These are phyloP conservation scores for Saccharomyces eubayanus DNA, from an alignment of 805 yeast genomes.

Conservation along the genomic window DNA sequence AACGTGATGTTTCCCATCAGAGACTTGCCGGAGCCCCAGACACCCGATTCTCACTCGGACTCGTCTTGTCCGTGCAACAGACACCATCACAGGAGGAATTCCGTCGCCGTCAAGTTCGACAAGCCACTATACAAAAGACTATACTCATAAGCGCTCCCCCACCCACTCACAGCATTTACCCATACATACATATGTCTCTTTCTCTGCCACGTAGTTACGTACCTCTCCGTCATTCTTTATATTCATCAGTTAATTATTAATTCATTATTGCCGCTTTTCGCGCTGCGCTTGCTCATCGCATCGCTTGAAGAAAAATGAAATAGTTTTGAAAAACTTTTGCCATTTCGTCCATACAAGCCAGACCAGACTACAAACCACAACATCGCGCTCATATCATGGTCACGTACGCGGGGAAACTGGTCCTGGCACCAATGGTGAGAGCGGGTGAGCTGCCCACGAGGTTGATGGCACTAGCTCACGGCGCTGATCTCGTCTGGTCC, in stretches of 20 bases:
- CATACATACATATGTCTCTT: neutral
- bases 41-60: constrained; percentile 3
- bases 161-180: neutral
- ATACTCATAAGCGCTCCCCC: neutral
- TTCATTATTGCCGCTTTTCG: neutral
- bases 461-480: constrained; percentile 66
- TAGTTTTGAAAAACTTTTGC: neutral
- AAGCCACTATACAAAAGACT: constrained; percentile 10
- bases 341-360: neutral
- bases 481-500: constrained; percentile 93
- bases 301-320: constrained; percentile 1
- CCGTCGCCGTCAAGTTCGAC: constrained; percentile 21
- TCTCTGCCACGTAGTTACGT: neutral
- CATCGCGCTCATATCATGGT: neutral
- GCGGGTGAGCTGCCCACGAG: constrained; percentile 92
- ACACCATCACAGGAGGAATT: constrained; percentile 29
- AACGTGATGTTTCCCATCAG: neutral
- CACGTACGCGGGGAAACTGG: constrained; percentile 64
- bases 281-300: constrained; percentile 6
- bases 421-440: constrained; percentile 94
- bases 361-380: neutral
- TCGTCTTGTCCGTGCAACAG: constrained; percentile 16
- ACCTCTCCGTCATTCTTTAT: neutral
- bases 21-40: neutral
- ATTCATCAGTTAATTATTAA: neutral